phyloP scores from a whole-genome alignment of 1,284 basidiomycete species.

The Coniferiporia weirii region DNA sequence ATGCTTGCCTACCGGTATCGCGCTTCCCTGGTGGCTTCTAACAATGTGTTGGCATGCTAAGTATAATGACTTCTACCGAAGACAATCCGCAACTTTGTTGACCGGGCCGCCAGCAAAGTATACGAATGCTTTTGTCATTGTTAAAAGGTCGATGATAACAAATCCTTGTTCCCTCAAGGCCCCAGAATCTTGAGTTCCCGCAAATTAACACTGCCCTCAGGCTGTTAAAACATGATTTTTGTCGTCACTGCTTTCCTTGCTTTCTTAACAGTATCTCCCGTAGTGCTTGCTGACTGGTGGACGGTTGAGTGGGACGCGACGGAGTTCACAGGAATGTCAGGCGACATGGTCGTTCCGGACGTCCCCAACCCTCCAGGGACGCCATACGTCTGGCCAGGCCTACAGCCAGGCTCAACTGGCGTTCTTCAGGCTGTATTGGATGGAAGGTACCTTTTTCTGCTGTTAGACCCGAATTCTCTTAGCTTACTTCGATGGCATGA shows the following conservation, averaged over 20 bases:
- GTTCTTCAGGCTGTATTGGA: slow-evolving; percentile 22
- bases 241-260: not conserved
- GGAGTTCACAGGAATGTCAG: slow-evolving; percentile 21
- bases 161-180: too few relatives aligned
- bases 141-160: not conserved
- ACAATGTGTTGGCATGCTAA: too few relatives aligned
- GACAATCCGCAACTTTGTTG: too few relatives aligned
- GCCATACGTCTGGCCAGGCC: slow-evolving; percentile 22
- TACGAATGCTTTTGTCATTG: not conserved
- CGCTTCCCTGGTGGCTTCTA: too few relatives aligned
- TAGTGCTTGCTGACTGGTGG: slow-evolving; percentile 15
- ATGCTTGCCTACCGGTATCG: too few relatives aligned
- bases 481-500: not conserved
- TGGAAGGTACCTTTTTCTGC: slow-evolving; percentile 13
- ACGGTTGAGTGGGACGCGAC: slow-evolving; percentile 23
- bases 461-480: not conserved
- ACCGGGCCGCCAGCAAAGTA: not conserved
- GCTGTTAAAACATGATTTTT: not conserved
- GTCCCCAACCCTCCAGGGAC: slow-evolving; percentile 18
- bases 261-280: not conserved
- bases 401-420: slow-evolving; percentile 20
- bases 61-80: too few relatives aligned
- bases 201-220: too few relatives aligned
- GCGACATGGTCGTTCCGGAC: slow-evolving; percentile 20
- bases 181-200: too few relatives aligned